phyloP scores from a whole-genome alignment of 2,329 filamentous ascomycete species.

The Diaporthe aspalathi region DNA sequence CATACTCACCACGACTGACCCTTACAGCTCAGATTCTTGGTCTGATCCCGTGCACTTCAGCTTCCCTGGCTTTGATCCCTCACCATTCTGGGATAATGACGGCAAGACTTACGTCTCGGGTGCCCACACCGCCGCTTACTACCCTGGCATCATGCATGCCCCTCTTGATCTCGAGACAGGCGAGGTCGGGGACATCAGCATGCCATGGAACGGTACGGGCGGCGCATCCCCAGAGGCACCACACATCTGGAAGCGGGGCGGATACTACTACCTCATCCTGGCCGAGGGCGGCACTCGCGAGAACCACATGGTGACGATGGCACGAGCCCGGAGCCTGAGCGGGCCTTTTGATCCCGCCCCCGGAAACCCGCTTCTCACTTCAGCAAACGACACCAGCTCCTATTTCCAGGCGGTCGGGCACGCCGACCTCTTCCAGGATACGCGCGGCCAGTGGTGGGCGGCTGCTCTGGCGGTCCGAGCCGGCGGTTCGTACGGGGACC shows the following conservation, averaged over 20 bases:
- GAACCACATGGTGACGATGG: slow-evolving; percentile 22
- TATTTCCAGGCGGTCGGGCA: slow-evolving; percentile 8
- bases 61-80: slow-evolving; percentile 8
- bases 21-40: neutral
- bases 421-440: neutral
- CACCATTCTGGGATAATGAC: neutral
- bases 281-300: slow-evolving; percentile 7
- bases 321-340: neutral
- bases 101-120: slow-evolving; percentile 14
- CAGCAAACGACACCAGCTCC: neutral
- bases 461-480: neutral
- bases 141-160: slow-evolving; percentile 6
- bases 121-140: slow-evolving; percentile 7
- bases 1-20: neutral
- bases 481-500: neutral
- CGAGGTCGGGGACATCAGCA: slow-evolving; percentile 2
- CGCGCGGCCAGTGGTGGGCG: neutral
- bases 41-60: slow-evolving; percentile 21
- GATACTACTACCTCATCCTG: slow-evolving; percentile 5
- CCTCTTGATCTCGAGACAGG: neutral
- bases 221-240: slow-evolving; percentile 8
- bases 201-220: slow-evolving; percentile 6
- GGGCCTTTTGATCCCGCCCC: neutral
- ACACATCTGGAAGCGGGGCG: slow-evolving; percentile 7
- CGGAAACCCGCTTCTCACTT: slow-evolving; percentile 3